Evolutionary conservation across 495 filamentous ascomycete genomes (phyloP).

Genomic region (Saxophila tyrrhenica): DNA sequence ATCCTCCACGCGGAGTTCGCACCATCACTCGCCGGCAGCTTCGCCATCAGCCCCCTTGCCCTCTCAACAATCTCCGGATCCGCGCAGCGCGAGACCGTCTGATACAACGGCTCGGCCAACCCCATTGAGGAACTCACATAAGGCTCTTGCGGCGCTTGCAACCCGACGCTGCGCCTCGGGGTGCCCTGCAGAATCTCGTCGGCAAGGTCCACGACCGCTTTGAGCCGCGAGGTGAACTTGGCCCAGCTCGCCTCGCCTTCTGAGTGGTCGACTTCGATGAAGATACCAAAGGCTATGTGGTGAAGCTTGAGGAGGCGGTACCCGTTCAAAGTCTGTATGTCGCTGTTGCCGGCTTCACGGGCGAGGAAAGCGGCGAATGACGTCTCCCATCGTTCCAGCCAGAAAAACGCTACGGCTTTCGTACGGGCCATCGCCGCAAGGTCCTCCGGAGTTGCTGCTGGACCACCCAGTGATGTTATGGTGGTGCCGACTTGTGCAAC

Average conservation of each 20-base stretch:
- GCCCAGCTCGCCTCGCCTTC: not conserved
- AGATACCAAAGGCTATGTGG: not conserved
- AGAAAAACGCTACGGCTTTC: not conserved
- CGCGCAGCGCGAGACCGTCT: not conserved
- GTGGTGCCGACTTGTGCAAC: not conserved
- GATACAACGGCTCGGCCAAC: conserved; percentile 6
- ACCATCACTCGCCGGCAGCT: conserved; percentile 1
- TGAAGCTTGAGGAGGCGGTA: not conserved
- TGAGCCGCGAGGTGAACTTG: not conserved
- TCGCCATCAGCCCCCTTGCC: not conserved
- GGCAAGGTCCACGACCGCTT: not conserved
- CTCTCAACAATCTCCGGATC: not conserved
- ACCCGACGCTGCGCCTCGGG: not conserved
- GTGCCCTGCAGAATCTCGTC: not conserved
- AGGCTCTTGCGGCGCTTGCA: not conserved
- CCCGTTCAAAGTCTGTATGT: not conserved
- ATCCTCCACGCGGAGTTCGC: not conserved
- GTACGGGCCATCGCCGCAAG: not conserved
- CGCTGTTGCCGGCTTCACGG: not conserved
- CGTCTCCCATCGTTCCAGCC: not conserved
- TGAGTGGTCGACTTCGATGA: not conserved
- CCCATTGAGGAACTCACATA: conserved; percentile 2
- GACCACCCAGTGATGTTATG: not conserved
- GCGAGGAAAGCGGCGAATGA: not conserved
- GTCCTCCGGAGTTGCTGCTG: not conserved